Conservation (phyloP, 257 asterid species). For the Voacanga thouarsii region DNA sequence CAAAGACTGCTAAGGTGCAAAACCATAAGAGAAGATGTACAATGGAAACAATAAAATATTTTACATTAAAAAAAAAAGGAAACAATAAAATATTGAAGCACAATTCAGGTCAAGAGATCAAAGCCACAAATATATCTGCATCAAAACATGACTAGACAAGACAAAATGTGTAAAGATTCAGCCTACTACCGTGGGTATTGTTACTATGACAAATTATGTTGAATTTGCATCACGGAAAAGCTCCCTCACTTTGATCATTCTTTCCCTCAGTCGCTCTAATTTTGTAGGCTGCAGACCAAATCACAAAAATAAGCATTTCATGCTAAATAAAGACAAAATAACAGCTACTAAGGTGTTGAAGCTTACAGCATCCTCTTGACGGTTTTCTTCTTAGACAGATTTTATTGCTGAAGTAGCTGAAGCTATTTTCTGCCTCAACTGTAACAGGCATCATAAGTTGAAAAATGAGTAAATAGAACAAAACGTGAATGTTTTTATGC, state of each 20-base stretch:
- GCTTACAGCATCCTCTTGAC: constrained; percentile 62
- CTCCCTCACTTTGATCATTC: constrained; percentile 96
- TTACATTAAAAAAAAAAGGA: too few relatives aligned
- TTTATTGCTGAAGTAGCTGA: constrained; percentile 95
- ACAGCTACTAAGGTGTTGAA: constrained; percentile 17
- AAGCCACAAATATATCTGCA: neutral
- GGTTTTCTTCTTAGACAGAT: constrained; percentile 73
- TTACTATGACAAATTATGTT: constrained; percentile 85
- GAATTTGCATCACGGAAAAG: constrained; percentile 85
- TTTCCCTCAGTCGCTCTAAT: constrained; percentile 80
- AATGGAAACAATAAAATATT: neutral
- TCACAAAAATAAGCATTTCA: constrained; percentile 2
- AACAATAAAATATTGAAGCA: neutral
- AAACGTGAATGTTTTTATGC: neutral
- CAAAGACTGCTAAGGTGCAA: neutral
- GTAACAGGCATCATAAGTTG: constrained; percentile 20
- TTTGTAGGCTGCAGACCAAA: constrained; percentile 61
- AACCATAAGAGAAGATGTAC: neutral
- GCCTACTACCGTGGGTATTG: constrained; percentile 89
- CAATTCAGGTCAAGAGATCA: neutral
- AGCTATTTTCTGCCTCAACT: constrained; percentile 84
- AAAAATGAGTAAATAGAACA: constrained; percentile 1
- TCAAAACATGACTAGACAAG: neutral
- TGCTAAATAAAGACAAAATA: constrained; percentile 9
- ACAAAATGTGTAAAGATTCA: neutral